Evolutionary conservation across 2,329 filamentous ascomycete species (phyloP).

Genomic region (Fusarium tricinctum): DNA sequence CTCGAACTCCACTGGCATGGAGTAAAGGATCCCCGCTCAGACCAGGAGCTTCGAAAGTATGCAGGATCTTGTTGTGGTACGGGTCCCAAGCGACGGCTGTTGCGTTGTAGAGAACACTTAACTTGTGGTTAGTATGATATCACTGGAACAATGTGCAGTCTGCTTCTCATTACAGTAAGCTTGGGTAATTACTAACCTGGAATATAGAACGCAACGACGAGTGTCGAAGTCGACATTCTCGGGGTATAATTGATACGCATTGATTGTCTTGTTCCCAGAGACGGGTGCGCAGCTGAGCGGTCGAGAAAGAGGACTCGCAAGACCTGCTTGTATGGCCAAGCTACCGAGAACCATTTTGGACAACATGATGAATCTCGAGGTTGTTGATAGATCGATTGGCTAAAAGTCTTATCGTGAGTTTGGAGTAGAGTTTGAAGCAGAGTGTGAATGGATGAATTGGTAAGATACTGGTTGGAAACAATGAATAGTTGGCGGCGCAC

Average conservation of each 20-base stretch:
- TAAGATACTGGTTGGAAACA: too few relatives aligned
- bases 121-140: not conserved
- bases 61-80: constrained; percentile 40
- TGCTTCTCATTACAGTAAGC: too few relatives aligned
- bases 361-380: not conserved
- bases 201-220: constrained; percentile 16
- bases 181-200: constrained; percentile 1
- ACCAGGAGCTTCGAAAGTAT: constrained; percentile 48
- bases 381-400: too few relatives aligned
- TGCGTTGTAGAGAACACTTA: constrained; percentile 19
- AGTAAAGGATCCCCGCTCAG: constrained; percentile 47
- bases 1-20: constrained; percentile 53
- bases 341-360: not conserved
- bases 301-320: not conserved
- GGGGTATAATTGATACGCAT: constrained; percentile 14
- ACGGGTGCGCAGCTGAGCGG: constrained; percentile 1
- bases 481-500: too few relatives aligned
- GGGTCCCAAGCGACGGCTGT: constrained; percentile 25
- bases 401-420: too few relatives aligned
- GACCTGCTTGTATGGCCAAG: not conserved
- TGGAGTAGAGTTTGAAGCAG: too few relatives aligned
- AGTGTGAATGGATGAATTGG: too few relatives aligned
- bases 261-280: constrained; percentile 5
- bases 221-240: constrained; percentile 28
- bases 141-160: fast-evolving